Evolutionary conservation across 2,329 filamentous ascomycete species (phyloP).

Genomic region (Tolypocladium tundrense): DNA sequence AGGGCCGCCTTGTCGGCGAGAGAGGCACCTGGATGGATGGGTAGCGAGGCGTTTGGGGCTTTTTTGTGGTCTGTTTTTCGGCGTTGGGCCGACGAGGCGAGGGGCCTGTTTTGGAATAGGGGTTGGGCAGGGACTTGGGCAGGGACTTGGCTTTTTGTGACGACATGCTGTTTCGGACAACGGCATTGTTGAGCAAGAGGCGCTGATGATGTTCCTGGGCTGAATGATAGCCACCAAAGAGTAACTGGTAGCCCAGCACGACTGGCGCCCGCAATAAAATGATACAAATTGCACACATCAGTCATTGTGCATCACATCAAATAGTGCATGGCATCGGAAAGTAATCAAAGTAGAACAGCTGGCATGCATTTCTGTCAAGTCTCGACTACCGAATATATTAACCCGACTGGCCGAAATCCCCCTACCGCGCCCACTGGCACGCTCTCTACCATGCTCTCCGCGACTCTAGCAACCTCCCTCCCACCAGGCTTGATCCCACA

Average conservation of each 20-base stretch:
- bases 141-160: not conserved
- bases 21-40: not conserved
- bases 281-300: not conserved
- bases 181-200: too few relatives aligned
- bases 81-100: not conserved
- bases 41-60: not conserved
- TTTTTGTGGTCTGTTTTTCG: not conserved
- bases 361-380: not conserved
- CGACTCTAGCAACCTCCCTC: too few relatives aligned
- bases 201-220: not conserved
- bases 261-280: not conserved
- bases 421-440: not conserved
- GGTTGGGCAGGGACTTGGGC: not conserved
- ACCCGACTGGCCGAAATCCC: not conserved
- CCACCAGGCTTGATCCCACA: not conserved
- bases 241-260: not conserved
- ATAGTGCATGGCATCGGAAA: not conserved
- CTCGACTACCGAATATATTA: not conserved
- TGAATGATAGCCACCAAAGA: not conserved
- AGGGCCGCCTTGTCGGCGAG: not conserved
- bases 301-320: not conserved
- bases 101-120: not conserved
- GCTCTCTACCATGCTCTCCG: not conserved
- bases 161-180: not conserved
- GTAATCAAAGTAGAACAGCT: not conserved